Base-by-base conservation (phyloP, 345 rosid genomes). In the Syzygium grande region DNA sequence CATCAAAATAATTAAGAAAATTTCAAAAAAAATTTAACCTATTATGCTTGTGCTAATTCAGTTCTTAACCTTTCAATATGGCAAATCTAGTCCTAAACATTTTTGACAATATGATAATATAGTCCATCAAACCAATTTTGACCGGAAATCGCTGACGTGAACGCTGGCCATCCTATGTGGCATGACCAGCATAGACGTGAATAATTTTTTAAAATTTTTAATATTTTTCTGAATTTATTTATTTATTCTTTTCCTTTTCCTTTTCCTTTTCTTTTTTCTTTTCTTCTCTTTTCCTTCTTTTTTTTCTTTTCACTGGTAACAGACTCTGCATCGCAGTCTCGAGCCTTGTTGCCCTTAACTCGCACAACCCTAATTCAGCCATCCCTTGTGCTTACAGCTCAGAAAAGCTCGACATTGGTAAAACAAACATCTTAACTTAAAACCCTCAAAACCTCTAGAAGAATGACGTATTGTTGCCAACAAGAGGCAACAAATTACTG, bases 41-140 rank as follows among this genome's bases (percentile, higher is more conserved):
- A 4, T 58, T 58, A 0, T 1, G 11, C 3, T 58, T 10, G 63
- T 58, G 13, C 25, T 0, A 23, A 58, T 58, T 58, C 63, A 56
- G 23, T 56, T 23, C 13, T 56, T 22, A 56, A 56, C 13, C 13
- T 56, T 5, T 56, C 2, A 9, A 23, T 23, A 22, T 23, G 23
- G 0, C 25, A 11, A 56, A 4, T 56, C 1, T 52, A 56, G 61
- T 56, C 6, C 23, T 23, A 4, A 23, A 23, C 2, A 0, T 56
- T 56, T n/a, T 56, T 23, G n/a, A 10, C 23, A 22, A 58, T 58
- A 23, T 58, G 13, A 58, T 14, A 58, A 58, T 58, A 10, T 4
- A 58, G 2, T 58, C 4, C 6, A 58, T 58, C 13, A 0, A 9
- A 1, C 63, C 2, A 58, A 58, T 23, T 58, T 23, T 23, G n/a